phyloP scores from a whole-genome alignment of 2,329 filamentous ascomycete genomes.

The Chaetomiaceae sp. region DNA sequence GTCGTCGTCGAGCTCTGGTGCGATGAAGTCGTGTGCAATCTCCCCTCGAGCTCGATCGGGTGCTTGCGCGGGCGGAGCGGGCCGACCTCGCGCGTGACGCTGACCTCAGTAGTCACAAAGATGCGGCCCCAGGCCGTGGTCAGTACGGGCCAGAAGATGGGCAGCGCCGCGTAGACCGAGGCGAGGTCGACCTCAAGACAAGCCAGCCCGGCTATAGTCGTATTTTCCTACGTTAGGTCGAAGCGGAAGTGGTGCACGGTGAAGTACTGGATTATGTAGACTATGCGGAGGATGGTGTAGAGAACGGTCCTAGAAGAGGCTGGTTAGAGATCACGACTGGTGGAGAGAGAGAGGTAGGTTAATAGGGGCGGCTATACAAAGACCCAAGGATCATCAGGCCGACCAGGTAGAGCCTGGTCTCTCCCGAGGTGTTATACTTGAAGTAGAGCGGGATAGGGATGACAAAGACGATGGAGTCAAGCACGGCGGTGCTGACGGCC shows the following conservation, averaged over 20 bases:
- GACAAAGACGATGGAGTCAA: slow-evolving; percentile 9
- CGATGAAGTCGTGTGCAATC: too few relatives aligned
- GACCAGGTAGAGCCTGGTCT: background rate
- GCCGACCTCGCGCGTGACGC: too few relatives aligned
- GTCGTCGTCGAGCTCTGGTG: too few relatives aligned
- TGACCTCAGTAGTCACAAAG: too few relatives aligned
- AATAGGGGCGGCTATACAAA: background rate
- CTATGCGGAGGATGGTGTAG: slow-evolving; percentile 10
- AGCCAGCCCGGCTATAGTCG: too few relatives aligned
- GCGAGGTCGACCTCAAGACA: too few relatives aligned
- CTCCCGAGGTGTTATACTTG: background rate
- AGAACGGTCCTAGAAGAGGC: background rate
- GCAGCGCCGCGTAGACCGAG: too few relatives aligned
- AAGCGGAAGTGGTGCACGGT: background rate
- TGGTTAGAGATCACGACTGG: background rate
- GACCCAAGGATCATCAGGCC: slow-evolving; percentile 5
- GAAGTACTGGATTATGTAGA: slow-evolving; percentile 1
- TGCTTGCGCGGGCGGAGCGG: too few relatives aligned
- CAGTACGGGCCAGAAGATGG: too few relatives aligned
- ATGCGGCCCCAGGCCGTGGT: too few relatives aligned
- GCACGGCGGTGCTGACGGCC: slow-evolving; percentile 5
- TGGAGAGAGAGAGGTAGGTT: background rate
- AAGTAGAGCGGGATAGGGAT: slow-evolving; percentile 8
- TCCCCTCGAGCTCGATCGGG: too few relatives aligned
- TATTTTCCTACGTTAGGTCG: too few relatives aligned